Evolutionary conservation across 2,329 filamentous ascomycete species (phyloP).

Genomic region (Diplocarpon mali): DNA sequence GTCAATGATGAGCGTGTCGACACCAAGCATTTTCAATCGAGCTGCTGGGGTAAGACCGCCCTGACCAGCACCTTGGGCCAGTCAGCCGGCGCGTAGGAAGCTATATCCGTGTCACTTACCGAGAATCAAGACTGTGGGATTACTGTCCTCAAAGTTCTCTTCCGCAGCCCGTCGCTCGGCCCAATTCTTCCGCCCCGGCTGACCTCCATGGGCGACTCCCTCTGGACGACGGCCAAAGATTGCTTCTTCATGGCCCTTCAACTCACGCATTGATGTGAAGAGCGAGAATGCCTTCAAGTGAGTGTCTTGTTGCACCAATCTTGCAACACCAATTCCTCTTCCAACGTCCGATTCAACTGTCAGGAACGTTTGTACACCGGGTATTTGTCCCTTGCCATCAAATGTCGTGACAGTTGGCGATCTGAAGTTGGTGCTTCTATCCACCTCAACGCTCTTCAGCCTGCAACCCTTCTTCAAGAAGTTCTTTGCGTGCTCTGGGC

Average conservation of each 20-base stretch:
- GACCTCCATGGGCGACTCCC: conserved; percentile 45
- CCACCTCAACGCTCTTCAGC: conserved; percentile 29
- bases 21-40: conserved; percentile 46
- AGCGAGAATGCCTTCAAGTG: conserved; percentile 53
- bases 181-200: conserved; percentile 47
- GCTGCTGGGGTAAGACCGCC: conserved; percentile 46
- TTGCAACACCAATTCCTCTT: conserved; percentile 42
- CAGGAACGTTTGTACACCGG: conserved; percentile 46
- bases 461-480: conserved; percentile 29
- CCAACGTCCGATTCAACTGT: conserved; percentile 42
- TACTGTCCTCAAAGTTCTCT: conserved; percentile 32
- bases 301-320: conserved; percentile 33
- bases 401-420: conserved; percentile 31
- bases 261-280: conserved; percentile 44
- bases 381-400: conserved; percentile 37
- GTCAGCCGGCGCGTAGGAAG: background rate
- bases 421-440: conserved; percentile 31
- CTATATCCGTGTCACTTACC: conserved; percentile 31
- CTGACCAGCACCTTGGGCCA: conserved; percentile 42
- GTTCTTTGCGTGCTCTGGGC: conserved; percentile 19
- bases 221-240: conserved; percentile 35
- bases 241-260: conserved; percentile 43
- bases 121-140: conserved; percentile 49
- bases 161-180: conserved; percentile 39
- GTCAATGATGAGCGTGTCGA: conserved; percentile 48